Evolutionary conservation across 805 yeast species (phyloP).

Genomic region (Barnettozyma populi): DNA sequence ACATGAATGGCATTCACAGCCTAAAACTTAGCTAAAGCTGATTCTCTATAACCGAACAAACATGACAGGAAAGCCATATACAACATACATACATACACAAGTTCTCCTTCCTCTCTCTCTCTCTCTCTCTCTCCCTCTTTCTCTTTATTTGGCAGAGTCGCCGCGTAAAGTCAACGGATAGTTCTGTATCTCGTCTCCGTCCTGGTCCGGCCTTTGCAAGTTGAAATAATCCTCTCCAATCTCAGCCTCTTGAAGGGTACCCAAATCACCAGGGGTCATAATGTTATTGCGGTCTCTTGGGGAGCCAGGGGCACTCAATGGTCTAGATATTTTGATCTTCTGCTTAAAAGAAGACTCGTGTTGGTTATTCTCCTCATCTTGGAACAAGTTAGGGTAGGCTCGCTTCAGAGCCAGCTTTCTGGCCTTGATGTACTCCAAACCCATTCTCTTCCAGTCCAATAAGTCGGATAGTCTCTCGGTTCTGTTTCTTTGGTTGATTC

Average conservation of each 20-base stretch:
- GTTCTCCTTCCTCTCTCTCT: not conserved
- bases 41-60: not conserved
- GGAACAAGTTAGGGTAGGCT: conserved; percentile 84
- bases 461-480: conserved; percentile 91
- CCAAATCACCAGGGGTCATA: conserved; percentile 98
- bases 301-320: conserved; percentile 95
- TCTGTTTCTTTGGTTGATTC: conserved; percentile 96
- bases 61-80: not conserved
- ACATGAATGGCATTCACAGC: not conserved
- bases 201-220: conserved; percentile 38
- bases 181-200: conserved; percentile 36
- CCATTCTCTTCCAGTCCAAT: conserved; percentile 98
- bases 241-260: conserved; percentile 90
- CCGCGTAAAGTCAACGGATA: conserved; percentile 48
- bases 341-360: conserved; percentile 32
- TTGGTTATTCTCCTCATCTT: conserved; percentile 24
- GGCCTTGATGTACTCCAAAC: conserved; percentile 92
- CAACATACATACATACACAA: not conserved
- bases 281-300: conserved; percentile 71
- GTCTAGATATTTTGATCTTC: conserved; percentile 74
- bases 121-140: not conserved
- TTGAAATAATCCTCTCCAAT: conserved; percentile 73
- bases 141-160: conserved; percentile 31
- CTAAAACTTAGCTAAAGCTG: not conserved
- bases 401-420: conserved; percentile 86